A percentile compares a stretch with the other conserved stretches of the same genome.
phyloP scores from a whole-genome alignment of 192 early-diverging fungal genomes.

The Pecoramyces ruminantium region DNA sequence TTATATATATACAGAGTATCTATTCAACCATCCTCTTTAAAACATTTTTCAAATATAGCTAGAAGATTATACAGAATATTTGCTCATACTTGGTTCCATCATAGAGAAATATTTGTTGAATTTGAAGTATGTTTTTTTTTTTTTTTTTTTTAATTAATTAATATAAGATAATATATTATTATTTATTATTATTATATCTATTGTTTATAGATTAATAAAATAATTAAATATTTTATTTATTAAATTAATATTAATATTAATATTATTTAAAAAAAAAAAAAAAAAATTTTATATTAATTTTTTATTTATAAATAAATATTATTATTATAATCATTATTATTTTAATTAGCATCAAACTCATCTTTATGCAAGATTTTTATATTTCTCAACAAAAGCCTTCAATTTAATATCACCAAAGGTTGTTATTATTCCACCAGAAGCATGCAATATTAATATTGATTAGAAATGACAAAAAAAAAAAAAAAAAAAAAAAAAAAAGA shows the following conservation, averaged over 20 bases:
- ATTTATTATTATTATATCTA: too few species aligned
- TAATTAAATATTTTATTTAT: too few species aligned
- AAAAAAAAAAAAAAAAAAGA: too few species aligned
- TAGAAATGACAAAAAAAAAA: not conserved
- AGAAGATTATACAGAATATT: slow-evolving; percentile 92
- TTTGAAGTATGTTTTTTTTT: slow-evolving; percentile 41
- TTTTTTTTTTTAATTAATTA: too few species aligned
- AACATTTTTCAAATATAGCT: slow-evolving; percentile 74
- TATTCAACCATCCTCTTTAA: slow-evolving; percentile 51
- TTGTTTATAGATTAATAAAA: too few species aligned
- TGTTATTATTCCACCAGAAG: not conserved
- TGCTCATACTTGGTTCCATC: slow-evolving; percentile 87
- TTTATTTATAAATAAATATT: not conserved
- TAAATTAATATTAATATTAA: too few species aligned
- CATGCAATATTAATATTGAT: not conserved
- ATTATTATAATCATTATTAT: not conserved
- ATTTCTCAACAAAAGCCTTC: slow-evolving; percentile 38
- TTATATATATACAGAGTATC: slow-evolving; percentile 20
- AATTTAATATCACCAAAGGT: not conserved
- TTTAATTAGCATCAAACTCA: slow-evolving; percentile 37
- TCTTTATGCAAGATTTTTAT: slow-evolving; percentile 56
- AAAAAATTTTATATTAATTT: too few species aligned
- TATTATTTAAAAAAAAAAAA: too few species aligned
- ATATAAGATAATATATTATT: too few species aligned
- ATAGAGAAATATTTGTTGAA: slow-evolving; percentile 68